phyloP scores from a whole-genome alignment of 768 basidiomycete genomes.

The Dictyophora rubrovolvata region DNA sequence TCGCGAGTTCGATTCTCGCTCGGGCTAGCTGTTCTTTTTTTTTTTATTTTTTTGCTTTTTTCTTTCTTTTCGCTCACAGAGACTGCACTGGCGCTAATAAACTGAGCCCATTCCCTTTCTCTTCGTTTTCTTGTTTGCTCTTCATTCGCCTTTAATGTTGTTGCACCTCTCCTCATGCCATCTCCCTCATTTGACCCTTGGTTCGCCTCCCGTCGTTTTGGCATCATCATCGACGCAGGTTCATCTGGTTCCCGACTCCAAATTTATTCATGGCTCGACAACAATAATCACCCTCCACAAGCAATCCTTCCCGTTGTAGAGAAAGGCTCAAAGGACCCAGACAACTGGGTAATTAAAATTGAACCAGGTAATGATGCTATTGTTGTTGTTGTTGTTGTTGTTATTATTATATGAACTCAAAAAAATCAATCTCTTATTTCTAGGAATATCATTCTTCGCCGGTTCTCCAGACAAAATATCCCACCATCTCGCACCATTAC shows the following conservation, averaged over 20 bases:
- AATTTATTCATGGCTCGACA: constrained; percentile 93
- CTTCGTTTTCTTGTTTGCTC: neutral
- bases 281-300: constrained; percentile 43
- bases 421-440: too few relatives aligned
- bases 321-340: constrained; percentile 74
- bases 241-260: constrained; percentile 94
- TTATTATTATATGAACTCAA: too few relatives aligned
- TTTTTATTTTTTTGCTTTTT: too few relatives aligned
- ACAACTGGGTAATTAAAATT: constrained; percentile 83
- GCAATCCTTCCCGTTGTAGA: constrained; percentile 72
- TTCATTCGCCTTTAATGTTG: neutral
- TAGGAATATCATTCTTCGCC: constrained; percentile 85
- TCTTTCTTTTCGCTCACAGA: too few relatives aligned
- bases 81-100: too few relatives aligned
- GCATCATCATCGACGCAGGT: constrained; percentile 95
- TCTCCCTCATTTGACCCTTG: constrained; percentile 67
- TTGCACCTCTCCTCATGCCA: constrained; percentile 44
- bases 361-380: constrained; percentile 66
- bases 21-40: constrained; percentile 3
- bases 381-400: too few relatives aligned
- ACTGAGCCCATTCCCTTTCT: neutral
- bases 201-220: constrained; percentile 74
- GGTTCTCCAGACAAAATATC: constrained; percentile 60
- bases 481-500: constrained; percentile 68
- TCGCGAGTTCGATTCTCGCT: constrained; percentile 10